These are phyloP conservation scores for Chrysanthemum seticuspe DNA, from an alignment of 129 eudicot species.

Conservation along the genomic window DNA sequence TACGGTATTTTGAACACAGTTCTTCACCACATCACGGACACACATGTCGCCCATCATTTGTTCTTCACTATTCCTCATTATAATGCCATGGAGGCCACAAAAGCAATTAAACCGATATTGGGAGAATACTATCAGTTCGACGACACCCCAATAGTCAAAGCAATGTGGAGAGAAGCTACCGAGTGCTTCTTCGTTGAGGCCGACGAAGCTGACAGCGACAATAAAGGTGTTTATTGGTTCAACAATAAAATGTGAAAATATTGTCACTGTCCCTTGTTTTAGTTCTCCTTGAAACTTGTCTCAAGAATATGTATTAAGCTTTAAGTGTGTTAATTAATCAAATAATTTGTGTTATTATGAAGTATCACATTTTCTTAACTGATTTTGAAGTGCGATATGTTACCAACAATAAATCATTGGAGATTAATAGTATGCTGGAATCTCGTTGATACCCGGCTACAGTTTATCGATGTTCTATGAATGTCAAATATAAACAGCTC, in stretches of 20 bases:
- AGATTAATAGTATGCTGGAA: no score
- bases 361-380: no score
- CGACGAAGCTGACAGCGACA: constrained; percentile 10
- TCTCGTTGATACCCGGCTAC: no score
- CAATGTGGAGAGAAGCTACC: constrained; percentile 20
- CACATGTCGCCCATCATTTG: constrained; percentile 21
- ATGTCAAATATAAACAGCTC: no score
- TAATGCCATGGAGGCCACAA: constrained; percentile 18
- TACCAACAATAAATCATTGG: no score
- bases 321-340: no score
- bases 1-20: constrained; percentile 9
- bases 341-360: no score
- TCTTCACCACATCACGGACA: constrained; percentile 19
- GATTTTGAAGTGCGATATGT: no score
- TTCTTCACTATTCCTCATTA: constrained; percentile 18
- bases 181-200: constrained; percentile 25
- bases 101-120: constrained; percentile 9
- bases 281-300: no score
- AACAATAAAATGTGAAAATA: constrained; percentile 13
- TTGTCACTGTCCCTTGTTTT: no score
- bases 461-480: no score
- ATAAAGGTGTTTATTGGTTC: constrained; percentile 17
- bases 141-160: constrained; percentile 14
- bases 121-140: constrained; percentile 23
- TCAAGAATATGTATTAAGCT: no score